phyloP scores from a whole-genome alignment of 371 early-diverging fungal species.

The Saksenaea vasiformis region DNA sequence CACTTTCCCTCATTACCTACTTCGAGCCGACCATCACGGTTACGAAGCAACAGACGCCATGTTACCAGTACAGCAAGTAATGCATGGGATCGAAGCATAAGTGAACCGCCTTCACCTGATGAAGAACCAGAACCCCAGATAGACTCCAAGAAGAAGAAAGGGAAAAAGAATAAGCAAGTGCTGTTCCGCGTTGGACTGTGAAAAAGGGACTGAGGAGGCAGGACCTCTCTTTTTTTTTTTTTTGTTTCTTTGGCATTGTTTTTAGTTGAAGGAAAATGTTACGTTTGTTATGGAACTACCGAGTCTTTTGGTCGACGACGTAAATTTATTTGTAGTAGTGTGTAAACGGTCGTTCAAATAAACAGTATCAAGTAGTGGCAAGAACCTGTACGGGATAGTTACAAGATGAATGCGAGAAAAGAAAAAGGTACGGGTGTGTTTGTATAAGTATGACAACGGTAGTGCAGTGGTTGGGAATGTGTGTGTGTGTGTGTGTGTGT shows the following conservation, averaged over 20 bases:
- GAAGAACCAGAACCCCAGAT: constrained; percentile 10
- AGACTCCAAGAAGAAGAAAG: constrained; percentile 45
- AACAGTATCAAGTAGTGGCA: background rate
- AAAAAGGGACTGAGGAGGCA: background rate
- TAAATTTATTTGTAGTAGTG: background rate
- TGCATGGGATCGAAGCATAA: constrained; percentile 23
- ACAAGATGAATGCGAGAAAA: background rate
- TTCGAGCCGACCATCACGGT: constrained; percentile 30
- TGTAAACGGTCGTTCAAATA: background rate
- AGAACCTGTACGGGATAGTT: background rate
- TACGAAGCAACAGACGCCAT: constrained; percentile 35
- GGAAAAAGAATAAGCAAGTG: constrained; percentile 60
- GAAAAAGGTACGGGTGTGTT: background rate
- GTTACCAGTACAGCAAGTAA: constrained; percentile 13
- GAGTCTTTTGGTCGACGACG: background rate
- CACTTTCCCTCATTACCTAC: constrained; percentile 49
- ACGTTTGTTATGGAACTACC: background rate
- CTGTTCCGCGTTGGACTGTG: constrained; percentile 61
- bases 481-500: background rate
- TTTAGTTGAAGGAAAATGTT: too few species aligned
- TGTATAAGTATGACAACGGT: background rate
- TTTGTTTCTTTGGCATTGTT: background rate
- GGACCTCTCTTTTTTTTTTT: background rate
- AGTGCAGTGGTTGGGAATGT: background rate
- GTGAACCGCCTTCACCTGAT: background rate